Evolutionary conservation across 257 asterid genomes (phyloP), one percentile per base, ranked within the genome.

Genomic region (Nicotiana otophora): DNA sequence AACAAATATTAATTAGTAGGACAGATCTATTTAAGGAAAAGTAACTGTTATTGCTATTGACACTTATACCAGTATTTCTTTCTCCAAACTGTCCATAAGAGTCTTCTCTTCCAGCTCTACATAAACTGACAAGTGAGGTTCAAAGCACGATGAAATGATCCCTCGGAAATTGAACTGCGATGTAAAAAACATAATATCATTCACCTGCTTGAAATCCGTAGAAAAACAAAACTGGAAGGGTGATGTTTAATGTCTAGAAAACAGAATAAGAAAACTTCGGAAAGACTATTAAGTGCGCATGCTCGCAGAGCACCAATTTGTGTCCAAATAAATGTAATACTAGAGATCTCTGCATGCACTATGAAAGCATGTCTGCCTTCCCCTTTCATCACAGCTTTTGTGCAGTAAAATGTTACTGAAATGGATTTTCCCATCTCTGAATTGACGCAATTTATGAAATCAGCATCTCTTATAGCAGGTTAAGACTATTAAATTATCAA

Each of bases 21-120:
- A 75, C 66, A 48, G 61, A 74, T 23, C 39, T 48, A 48, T 31
- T 23, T 46, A 14, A 74, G 55, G 58, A 46, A 33, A 74, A 85
- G 53, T 62, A 53, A 75, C 65, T 36, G 75, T 87, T 77, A 74
- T 57, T 30, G 84, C 72, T 23, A 74, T 48, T 74, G 39, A 74
- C 4, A 5, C 36, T 74, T 74, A 23, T 84, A 87, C 99, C 99
- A 92, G 99, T 83, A 94, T 90, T 87, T 94, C 98, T 86, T 96
- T 96, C 93, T 96, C 99, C 87, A 96, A 87, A 84, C 89, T 91
- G 87, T 96, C 99, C 98, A 94, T 93, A 65, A 96, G 98, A 60
- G 98, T 94, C 89, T 92, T 96, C 88, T 96, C 99, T 87, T 96
- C 99, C 87, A 96, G 91, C 87, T 94, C 99, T 82, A 96, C 93